Percentiles rank a stretch among this genome's conserved stretches.
phyloP scores from a whole-genome alignment of 2,329 filamentous ascomycete species.

The Mariannaea sp. region DNA sequence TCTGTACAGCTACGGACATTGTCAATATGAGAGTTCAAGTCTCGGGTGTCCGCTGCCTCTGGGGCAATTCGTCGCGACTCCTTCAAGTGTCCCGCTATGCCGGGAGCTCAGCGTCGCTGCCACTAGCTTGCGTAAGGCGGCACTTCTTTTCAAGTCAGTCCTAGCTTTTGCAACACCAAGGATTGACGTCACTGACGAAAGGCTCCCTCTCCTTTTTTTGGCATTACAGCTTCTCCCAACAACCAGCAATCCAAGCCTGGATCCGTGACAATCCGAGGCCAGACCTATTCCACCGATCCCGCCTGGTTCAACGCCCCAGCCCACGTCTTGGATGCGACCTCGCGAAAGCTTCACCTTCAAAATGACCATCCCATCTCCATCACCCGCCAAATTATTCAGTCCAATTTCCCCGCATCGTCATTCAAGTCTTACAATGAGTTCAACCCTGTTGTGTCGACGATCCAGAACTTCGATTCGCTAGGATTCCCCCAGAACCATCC shows the following conservation, averaged over 20 bases:
- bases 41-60: constrained; percentile 37
- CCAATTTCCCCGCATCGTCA: constrained; percentile 74
- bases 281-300: constrained; percentile 62
- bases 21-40: constrained; percentile 35
- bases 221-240: constrained; percentile 27
- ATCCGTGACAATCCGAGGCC: constrained; percentile 63
- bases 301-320: constrained; percentile 83
- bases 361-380: constrained; percentile 88
- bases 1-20: constrained; percentile 26
- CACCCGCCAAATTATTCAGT: constrained; percentile 90
- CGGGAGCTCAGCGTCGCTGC: constrained; percentile 32
- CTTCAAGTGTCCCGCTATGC: constrained; percentile 27
- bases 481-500: constrained; percentile 89
- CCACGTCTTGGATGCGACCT: constrained; percentile 74
- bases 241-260: constrained; percentile 32
- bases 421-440: constrained; percentile 80
- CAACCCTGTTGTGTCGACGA: constrained; percentile 80
- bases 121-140: constrained; percentile 31
- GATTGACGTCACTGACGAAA: constrained; percentile 29
- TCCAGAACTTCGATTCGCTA: constrained; percentile 95
- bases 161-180: constrained; percentile 14
- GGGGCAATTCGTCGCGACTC: constrained; percentile 32
- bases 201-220: constrained; percentile 12
- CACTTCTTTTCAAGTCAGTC: constrained; percentile 36
- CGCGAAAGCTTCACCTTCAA: constrained; percentile 85